These are phyloP conservation scores for Trichoderma semiorbis DNA, from an alignment of 2,329 filamentous ascomycete species.

Conservation along the genomic window DNA sequence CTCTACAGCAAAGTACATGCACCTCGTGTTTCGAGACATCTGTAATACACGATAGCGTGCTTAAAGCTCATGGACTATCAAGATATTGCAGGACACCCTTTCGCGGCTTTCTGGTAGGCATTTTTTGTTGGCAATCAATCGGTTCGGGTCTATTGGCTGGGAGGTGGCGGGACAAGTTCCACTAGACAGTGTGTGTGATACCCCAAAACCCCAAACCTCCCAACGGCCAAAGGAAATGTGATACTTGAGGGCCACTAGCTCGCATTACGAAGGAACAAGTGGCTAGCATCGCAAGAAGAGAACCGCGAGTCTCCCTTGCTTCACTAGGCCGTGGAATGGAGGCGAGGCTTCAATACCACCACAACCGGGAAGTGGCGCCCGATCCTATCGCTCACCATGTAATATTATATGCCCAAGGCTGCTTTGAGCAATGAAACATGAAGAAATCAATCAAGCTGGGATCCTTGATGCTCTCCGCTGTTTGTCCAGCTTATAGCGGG, in stretches of 20 bases:
- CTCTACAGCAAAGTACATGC: not conserved
- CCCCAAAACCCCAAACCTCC: not conserved
- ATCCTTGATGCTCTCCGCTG: not conserved
- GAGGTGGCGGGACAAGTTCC: not conserved
- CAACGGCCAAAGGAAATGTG: not conserved
- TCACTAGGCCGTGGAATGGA: not conserved
- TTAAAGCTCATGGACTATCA: not conserved
- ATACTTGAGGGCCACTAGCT: not conserved
- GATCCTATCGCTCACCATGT: not conserved
- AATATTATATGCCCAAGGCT: not conserved
- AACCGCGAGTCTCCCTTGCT: slow-evolving; percentile 1
- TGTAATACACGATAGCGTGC: not conserved
- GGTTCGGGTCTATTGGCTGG: not conserved
- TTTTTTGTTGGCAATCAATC: not conserved
- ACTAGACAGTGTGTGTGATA: not conserved
- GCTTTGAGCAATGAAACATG: not conserved
- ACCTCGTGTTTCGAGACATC: not conserved
- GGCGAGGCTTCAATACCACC: not conserved
- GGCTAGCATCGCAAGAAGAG: not conserved
- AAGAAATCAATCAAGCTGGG: not conserved
- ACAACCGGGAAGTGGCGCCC: not conserved
- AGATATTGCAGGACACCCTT: slow-evolving; percentile 4
- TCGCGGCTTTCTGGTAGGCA: not conserved
- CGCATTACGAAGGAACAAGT: not conserved
- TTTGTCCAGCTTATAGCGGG: not conserved